Base-by-base conservation (phyloP, 2,329 filamentous ascomycete species). In the Pyrenochaeta sp. region DNA sequence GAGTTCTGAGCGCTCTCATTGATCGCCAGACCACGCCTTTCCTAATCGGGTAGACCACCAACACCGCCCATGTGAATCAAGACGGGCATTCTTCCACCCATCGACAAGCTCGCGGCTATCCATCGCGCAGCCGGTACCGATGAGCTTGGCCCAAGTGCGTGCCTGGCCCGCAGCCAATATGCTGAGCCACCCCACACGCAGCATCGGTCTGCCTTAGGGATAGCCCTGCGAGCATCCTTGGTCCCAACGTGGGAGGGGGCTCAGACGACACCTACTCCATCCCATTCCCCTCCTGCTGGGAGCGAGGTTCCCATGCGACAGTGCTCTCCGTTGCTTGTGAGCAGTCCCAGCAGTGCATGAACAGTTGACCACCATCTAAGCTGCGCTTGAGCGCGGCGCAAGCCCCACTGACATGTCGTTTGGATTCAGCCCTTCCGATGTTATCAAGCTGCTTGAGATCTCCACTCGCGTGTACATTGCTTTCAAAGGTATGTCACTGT, bases 391-490 rank as follows among this genome's bases (percentile, higher is more conserved):
- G 62, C 62, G 63, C 62, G 57, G 54, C 55, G 49, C 47, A 43
- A 44, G 51, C 43, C n/a, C 28, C 38, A 28, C 17, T 23, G 31
- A 35, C 11, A 68, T 67, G 63, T 63, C 62, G 22, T 65, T 67
- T 46, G 65, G 65, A 20, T 57, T 64, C 36, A 62, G 60, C 38
- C 64, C 63, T 4, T 51, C 59, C 7, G 64, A 68, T 45, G 48
- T 67, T 14, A 41, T 67, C 40, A 68, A 67, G 40, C 41, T 68
- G 18, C 43, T 68, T 9, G 61, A 68, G 37, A 32, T 67, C 11
- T 68, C 65, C 6, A 61, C 63, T 15, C 57, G 64, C 14, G 46
- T 68, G 13, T 68, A 68, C 38, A 40, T 65, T 9, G 65, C 65
- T 15, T 68, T 67, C 51, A 67, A 62, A 55, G 62, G 65, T 62